phyloP scores from a whole-genome alignment of 805 yeast species.

The Komagataella ulmi region DNA sequence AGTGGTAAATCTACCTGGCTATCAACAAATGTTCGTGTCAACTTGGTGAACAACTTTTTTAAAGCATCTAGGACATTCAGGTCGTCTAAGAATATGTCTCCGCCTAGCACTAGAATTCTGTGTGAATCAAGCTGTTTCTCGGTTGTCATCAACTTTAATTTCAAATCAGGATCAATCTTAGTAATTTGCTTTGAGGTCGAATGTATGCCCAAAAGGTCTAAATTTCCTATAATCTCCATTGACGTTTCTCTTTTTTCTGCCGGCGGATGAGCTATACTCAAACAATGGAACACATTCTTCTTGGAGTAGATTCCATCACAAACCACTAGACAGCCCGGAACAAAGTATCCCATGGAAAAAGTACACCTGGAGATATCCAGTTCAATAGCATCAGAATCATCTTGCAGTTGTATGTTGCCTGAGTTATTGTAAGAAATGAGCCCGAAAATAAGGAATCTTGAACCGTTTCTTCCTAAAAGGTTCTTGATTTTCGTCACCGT shows the following conservation, averaged over 20 bases:
- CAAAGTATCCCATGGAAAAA: slow-evolving; percentile 56
- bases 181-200: slow-evolving; percentile 11
- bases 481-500: slow-evolving; percentile 67
- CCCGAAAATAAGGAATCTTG: slow-evolving; percentile 68
- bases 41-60: slow-evolving; percentile 39
- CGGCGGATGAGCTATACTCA: slow-evolving; percentile 77
- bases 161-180: slow-evolving; percentile 49
- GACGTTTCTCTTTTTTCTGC: slow-evolving; percentile 63
- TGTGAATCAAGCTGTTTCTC: slow-evolving; percentile 48
- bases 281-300: slow-evolving; percentile 58
- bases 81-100: slow-evolving; percentile 58
- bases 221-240: slow-evolving; percentile 59
- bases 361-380: slow-evolving; percentile 50
- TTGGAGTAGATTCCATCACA: slow-evolving; percentile 79
- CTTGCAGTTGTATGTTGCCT: slow-evolving; percentile 72
- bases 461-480: slow-evolving; percentile 73
- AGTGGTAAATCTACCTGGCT: slow-evolving; percentile 27
- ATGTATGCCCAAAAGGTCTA: slow-evolving; percentile 38
- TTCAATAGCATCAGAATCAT: slow-evolving; percentile 61
- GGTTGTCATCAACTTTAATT: slow-evolving; percentile 34
- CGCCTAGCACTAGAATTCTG: slow-evolving; percentile 59
- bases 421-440: slow-evolving; percentile 46
- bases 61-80: slow-evolving; percentile 46
- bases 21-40: slow-evolving; percentile 38
- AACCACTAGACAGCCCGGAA: slow-evolving; percentile 63